Evolutionary conservation across 148 eudicot species (phyloP).

Genomic region (Spergularia bocconei): DNA sequence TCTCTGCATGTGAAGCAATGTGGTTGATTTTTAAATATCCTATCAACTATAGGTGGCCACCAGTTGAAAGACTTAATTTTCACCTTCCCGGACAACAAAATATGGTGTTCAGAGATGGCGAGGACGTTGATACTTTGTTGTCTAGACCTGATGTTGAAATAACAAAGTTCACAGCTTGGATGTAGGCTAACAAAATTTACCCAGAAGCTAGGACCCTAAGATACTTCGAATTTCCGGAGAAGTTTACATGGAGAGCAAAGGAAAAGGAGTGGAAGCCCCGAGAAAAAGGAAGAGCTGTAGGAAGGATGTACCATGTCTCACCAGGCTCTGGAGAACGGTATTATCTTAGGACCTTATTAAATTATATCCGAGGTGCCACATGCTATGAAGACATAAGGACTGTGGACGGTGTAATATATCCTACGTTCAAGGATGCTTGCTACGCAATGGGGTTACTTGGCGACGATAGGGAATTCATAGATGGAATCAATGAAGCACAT

Average conservation of each 20-base stretch:
- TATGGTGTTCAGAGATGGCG: neutral
- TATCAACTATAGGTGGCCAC: neutral
- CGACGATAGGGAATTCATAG: constrained; percentile 21
- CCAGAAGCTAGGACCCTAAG: neutral
- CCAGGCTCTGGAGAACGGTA: neutral
- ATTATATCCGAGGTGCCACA: neutral
- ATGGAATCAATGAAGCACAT: constrained; percentile 6
- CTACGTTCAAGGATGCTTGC: no score
- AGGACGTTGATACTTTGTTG: neutral
- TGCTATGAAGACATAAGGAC: no score
- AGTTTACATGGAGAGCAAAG: neutral
- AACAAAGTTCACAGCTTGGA: neutral
- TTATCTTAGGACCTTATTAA: neutral
- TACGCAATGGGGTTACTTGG: no score
- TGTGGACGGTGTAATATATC: no score
- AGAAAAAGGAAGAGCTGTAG: neutral
- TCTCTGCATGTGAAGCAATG: neutral
- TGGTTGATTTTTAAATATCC: neutral
- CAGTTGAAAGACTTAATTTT: neutral
- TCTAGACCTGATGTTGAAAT: neutral
- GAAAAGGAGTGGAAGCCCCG: neutral
- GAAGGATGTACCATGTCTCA: neutral
- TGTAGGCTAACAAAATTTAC: neutral
- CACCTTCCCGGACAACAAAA: neutral
- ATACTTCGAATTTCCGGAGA: neutral